Percentiles rank a stretch among this genome's conserved stretches.
Evolutionary conservation across 257 asterid genomes (phyloP).

Genomic region (Nyctanthes arbortristis): DNA sequence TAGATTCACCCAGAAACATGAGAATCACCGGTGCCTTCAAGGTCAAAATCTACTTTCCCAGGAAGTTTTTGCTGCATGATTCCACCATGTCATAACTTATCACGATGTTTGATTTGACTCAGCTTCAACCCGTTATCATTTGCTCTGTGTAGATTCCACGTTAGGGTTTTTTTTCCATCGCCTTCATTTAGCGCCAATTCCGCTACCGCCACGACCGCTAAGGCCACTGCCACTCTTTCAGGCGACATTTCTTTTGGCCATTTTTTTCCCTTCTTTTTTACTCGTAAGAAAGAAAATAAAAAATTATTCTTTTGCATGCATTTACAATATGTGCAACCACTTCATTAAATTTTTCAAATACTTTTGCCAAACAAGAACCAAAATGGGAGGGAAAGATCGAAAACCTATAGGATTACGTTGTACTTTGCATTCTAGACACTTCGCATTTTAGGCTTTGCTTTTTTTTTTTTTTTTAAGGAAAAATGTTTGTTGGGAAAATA

Average conservation of each 20-base stretch:
- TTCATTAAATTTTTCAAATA: no score
- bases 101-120: constrained; percentile 68
- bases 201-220: constrained; percentile 28
- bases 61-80: constrained; percentile 59
- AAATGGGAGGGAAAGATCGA: not conserved
- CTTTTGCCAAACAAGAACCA: no score
- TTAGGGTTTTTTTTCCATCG: constrained; percentile 41
- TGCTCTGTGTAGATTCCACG: constrained; percentile 68
- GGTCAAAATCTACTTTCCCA: constrained; percentile 80
- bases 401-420: not conserved
- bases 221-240: constrained; percentile 37
- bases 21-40: constrained; percentile 90
- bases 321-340: not conserved
- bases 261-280: not conserved
- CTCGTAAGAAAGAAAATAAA: not conserved
- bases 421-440: not conserved
- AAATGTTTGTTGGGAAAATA: no score
- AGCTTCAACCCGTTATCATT: constrained; percentile 62
- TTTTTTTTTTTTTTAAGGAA: not conserved
- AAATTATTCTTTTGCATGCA: not conserved
- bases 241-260: not conserved
- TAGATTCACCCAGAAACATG: constrained; percentile 72
- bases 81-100: constrained; percentile 74
- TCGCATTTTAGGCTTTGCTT: not conserved
- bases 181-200: constrained; percentile 28